phyloP scores from a whole-genome alignment of 331 rosid genomes.

The Erythrophleum ivorense region DNA sequence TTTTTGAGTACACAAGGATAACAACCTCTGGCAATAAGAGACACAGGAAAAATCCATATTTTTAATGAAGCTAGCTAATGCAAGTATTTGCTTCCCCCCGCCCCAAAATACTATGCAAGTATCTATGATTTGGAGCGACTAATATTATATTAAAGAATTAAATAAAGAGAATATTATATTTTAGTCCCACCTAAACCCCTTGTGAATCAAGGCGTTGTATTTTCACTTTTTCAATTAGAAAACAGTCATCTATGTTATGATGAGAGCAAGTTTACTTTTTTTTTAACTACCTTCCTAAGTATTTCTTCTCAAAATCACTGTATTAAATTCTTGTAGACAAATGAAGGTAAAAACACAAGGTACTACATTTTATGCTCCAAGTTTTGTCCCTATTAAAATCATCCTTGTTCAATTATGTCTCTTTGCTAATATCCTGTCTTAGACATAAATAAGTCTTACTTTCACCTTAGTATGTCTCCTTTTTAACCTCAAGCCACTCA shows the following conservation, averaged over 20 bases:
- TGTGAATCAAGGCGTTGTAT: constrained; percentile 69
- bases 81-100: background rate
- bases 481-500: constrained; percentile 9
- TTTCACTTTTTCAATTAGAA: constrained; percentile 64
- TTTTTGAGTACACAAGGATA: constrained; percentile 86
- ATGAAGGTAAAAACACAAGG: constrained; percentile 46
- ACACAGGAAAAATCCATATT: constrained; percentile 57
- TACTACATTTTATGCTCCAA: constrained; percentile 54
- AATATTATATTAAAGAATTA: too few relatives aligned
- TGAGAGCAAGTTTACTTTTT: constrained; percentile 44
- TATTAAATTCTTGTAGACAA: constrained; percentile 39
- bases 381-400: constrained; percentile 79
- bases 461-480: constrained; percentile 45
- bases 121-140: background rate
- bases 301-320: constrained; percentile 44
- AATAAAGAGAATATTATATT: background rate
- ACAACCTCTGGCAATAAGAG: constrained; percentile 80
- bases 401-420: constrained; percentile 65
- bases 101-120: background rate
- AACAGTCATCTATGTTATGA: constrained; percentile 52
- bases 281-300: constrained; percentile 42
- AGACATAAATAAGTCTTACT: constrained; percentile 9
- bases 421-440: constrained; percentile 52
- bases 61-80: constrained; percentile 30
- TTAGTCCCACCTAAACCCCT: constrained; percentile 51